Base-by-base conservation (phyloP, 495 filamentous ascomycete species). In the Talaromyces adpressus region DNA sequence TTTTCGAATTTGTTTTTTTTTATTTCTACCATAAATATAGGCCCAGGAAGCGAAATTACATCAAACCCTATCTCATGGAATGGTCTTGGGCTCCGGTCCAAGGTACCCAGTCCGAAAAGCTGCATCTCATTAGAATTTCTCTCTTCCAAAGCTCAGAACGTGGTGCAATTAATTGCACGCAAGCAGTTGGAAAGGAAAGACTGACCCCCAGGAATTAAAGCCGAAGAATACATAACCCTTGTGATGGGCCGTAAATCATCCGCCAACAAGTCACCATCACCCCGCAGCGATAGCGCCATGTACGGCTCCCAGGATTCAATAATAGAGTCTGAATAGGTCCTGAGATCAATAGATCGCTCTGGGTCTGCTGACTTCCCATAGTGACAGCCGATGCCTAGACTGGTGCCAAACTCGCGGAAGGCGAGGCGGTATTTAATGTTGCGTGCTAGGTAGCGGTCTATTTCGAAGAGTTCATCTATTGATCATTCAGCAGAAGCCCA, bases 221-320 rank as follows among this genome's bases (percentile, higher is more conserved):
- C 86, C 4, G 86, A 74, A 51, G 87, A 85, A 76, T 86, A 89
- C 87, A 89, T 90, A 32, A 84, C 85, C 60, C 78, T 67, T 27
- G 84, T 86, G 53, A 89, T 89, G 0, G 85, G 85, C 39, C 76
- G 68, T 66, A 87, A 64, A 51, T 83, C 81, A 36, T 82, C 77
- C 4, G 81, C 75, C 7, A 73, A 76, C 59, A 70, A 49, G n/a
- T 66, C 64, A 12, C 67, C 61, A 29, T 49, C 56, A 12, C 29
- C 47, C 1, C 66, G 61, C 36, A 74, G 59, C 0, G 75, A 66
- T 7, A 75, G 59, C 14, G 78, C 69, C 71, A 84, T 72, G 60
- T 75, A 77, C 9, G 72, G 71, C 63, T 83, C 76, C 86, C 86
- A 89, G 2, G 75, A 75, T 8, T 78, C 71, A 4, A 86, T 67